phyloP scores from a whole-genome alignment of 2,329 filamentous ascomycete species.

The Fusarium anguioides region DNA sequence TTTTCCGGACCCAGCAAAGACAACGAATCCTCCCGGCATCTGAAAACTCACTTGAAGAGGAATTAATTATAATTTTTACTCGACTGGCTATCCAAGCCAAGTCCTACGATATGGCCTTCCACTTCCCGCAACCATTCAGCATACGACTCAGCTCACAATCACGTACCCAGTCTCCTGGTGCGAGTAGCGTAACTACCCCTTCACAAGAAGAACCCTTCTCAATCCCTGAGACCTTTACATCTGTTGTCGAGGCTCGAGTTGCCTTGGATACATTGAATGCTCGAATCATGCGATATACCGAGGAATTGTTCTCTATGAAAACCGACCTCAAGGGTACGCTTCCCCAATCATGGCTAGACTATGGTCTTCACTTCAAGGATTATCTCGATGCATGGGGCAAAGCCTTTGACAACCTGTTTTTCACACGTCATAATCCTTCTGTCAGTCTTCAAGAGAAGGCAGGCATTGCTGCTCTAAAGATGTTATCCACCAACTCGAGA shows the following conservation, averaged over 20 bases:
- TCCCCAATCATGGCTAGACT: slow-evolving; percentile 59
- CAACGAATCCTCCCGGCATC: slow-evolving; percentile 36
- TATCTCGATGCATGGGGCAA: slow-evolving; percentile 66
- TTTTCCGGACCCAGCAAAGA: slow-evolving; percentile 60
- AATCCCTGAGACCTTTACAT: slow-evolving; percentile 55
- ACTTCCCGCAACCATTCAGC: slow-evolving; percentile 71
- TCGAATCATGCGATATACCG: slow-evolving; percentile 68
- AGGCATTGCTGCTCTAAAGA: slow-evolving; percentile 70
- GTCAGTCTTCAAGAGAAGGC: slow-evolving; percentile 67
- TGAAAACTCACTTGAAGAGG: slow-evolving; percentile 65
- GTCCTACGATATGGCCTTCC: slow-evolving; percentile 75
- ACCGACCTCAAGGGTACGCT: slow-evolving; percentile 65
- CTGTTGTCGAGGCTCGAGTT: slow-evolving; percentile 64
- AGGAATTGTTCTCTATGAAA: slow-evolving; percentile 61
- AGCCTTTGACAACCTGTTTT: slow-evolving; percentile 67
- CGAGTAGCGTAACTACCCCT: slow-evolving; percentile 56
- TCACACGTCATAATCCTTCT: slow-evolving; percentile 59
- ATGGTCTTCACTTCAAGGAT: slow-evolving; percentile 59
- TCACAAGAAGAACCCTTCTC: slow-evolving; percentile 44
- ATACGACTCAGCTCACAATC: slow-evolving; percentile 55
- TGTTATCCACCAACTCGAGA: slow-evolving; percentile 68
- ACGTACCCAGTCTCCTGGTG: slow-evolving; percentile 56
- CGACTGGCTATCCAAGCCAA: slow-evolving; percentile 73
- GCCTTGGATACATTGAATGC: slow-evolving; percentile 68
- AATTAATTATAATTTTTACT: slow-evolving; percentile 72